Base-by-base conservation (phyloP, 2,329 filamentous ascomycete species). In the Phyllosticta citrichinensis region DNA sequence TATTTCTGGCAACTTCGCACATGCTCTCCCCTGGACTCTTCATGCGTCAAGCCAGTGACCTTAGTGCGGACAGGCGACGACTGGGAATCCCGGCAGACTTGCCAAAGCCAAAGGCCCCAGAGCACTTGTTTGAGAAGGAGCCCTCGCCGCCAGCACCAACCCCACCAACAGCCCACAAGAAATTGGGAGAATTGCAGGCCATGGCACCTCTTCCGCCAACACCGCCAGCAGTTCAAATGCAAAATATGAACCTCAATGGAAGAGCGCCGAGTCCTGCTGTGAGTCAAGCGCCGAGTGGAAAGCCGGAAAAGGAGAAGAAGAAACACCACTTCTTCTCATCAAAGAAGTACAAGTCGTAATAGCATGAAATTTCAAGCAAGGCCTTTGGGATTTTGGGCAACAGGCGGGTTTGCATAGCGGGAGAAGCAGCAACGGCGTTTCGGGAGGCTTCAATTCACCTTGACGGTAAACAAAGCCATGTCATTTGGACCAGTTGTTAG, bases 11-110 rank as follows among this genome's bases (percentile, higher is more conserved):
- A 19, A 94, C 90, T 0, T 92, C 88, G 24, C 94, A 99, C 71
- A 97, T 99, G 92, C 79, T 96, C 55, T 94, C 87, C 0, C 93
- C 94, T 0, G 79, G 84, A 52, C 80, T 95, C 20, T 99, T 92
- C 72, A 75, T 96, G 35, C 85, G 88, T 50, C 92, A 97, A 72
- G 76, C 97, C 1, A 83, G 85, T 19, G 91, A 96, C 69, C 80
- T 97, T 14, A 87, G 86, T 63, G 81, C 84, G 40, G 87, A 91
- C 68, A 87, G 87, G 68, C 83, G 88, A 58, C 82, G 85, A 54
- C 81, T 99, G 17, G 86, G 91, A 67, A 83, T 99, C 5, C 94
- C 93, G 0, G 80, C 87, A 61, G 91, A 97, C 64, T 81, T 86
- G 50, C 90, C 91, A 2, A 86, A 87, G 68, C 87, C 85, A n/a